Conservation (phyloP, 2,329 filamentous ascomycete genomes). For the Grosmannia serpens region DNA sequence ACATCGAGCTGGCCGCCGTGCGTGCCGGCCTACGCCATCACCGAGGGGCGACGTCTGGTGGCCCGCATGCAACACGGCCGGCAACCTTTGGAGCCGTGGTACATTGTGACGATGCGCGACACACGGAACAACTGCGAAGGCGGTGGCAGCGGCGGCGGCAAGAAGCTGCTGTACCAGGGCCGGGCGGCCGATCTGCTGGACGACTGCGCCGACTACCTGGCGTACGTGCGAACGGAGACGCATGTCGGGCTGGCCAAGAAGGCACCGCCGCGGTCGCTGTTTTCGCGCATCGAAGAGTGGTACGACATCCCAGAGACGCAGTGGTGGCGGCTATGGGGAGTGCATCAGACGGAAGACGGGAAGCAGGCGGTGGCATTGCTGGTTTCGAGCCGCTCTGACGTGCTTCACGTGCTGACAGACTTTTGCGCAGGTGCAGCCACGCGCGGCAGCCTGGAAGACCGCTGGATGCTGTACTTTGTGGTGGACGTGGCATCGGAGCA, state of each 20-base stretch:
- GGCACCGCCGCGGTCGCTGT: neutral
- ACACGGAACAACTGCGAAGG: neutral
- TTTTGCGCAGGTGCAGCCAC: neutral
- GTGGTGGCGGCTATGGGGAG: neutral
- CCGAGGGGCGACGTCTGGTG: neutral
- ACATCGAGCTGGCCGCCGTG: neutral
- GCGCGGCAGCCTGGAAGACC: neutral
- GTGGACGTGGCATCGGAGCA: neutral
- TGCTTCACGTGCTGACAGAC: neutral
- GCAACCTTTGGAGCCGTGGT: neutral
- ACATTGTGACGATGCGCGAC: neutral
- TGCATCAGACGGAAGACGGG: neutral
- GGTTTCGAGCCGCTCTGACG: neutral
- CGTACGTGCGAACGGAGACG: neutral
- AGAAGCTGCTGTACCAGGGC: neutral
- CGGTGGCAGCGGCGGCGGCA: neutral
- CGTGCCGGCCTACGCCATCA: neutral
- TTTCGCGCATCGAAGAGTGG: neutral
- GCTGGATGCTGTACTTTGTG: neutral
- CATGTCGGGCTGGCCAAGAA: neutral
- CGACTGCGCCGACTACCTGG: neutral
- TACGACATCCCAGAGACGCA: neutral
- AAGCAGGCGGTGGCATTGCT: neutral
- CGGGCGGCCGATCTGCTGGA: neutral
- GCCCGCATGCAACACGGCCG: neutral